Base-by-base conservation (phyloP, 495 filamentous ascomycete species). In the Cercophora scortea region DNA sequence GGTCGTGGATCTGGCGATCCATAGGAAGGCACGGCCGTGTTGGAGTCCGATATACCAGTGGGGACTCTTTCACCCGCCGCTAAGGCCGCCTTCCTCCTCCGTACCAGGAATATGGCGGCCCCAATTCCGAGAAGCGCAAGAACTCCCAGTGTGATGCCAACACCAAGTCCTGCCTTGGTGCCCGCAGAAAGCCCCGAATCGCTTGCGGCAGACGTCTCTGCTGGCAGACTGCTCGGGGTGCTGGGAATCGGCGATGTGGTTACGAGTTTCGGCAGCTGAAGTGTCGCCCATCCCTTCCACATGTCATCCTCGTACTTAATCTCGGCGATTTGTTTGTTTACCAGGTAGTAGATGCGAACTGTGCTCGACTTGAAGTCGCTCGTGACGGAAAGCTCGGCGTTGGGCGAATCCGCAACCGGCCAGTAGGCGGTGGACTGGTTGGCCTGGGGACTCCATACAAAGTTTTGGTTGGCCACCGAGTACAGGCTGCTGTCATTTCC, bases 101-200 rank as follows among this genome's bases (percentile, higher is more conserved):
- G 55, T 11, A 59, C 46, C 39, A 65, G 56, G 19, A 64, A 52
- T 10, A 61, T 8, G 42, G 62, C 57, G 32, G 57, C 50, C n/a
- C 53, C 56, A 47, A 68, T 45, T 33, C 47, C 56, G 36, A 49
- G 44, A 16, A 72, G 19, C 0, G 57, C 60, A 32, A 68, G 48
- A 41, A 60, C 54, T 25, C 56, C 68, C 8, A 71, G 53, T 8
- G 56, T 46, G 35, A 71, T 64, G 13, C 69, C 70, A 4, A 66
- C 61, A 12, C 64, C 69, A 15, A 74, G 59, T 42, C 69, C 68
- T 4, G 60, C 65, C 47, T 70, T 70, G 49, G 68, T 67, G 10
- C 62, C 66, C 4, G 56, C 49, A 4, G 67, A 68, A 11, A 71
- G 64, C 5, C 61, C 62, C 19, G 18, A 4, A 1, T 39, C 15